Evolutionary conservation across 2,329 filamentous ascomycete species (phyloP).

Genomic region (Alternaria viburni): DNA sequence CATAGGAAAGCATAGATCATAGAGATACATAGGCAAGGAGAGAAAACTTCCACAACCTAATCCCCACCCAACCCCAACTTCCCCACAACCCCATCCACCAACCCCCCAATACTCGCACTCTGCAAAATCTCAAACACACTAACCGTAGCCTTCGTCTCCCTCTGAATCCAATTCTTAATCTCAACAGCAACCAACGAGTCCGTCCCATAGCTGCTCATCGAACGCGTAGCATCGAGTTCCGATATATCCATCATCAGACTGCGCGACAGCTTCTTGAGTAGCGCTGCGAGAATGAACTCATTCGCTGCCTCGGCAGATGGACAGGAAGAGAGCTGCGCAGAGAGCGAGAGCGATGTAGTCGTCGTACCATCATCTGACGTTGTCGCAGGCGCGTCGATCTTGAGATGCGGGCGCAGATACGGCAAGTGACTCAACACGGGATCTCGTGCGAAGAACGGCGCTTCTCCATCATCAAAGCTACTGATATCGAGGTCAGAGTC

Average conservation of each 20-base stretch:
- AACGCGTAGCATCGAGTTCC: conserved; percentile 18
- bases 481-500: background rate
- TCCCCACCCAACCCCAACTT: background rate
- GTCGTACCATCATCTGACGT: background rate
- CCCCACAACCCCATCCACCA: conserved; percentile 11
- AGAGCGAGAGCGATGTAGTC: background rate
- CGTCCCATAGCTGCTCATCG: conserved; percentile 23
- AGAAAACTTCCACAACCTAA: background rate
- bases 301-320: background rate
- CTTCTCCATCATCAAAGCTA: background rate
- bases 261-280: conserved; percentile 18
- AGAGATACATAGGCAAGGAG: background rate
- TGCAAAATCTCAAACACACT: conserved; percentile 32
- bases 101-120: conserved; percentile 9
- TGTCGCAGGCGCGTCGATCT: background rate
- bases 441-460: conserved; percentile 14
- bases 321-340: conserved; percentile 4
- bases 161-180: conserved; percentile 28
- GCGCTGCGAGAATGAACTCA: conserved; percentile 9
- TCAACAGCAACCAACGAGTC: conserved; percentile 38
- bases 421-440: conserved; percentile 10
- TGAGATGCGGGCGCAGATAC: conserved; percentile 17
- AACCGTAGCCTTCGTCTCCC: conserved; percentile 18
- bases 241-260: conserved; percentile 19
- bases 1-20: no score